A percentile compares a stretch with the other conserved stretches of the same genome.
Evolutionary conservation across 2,329 filamentous ascomycete genomes (phyloP).

Genomic region (Cercospora sp.): DNA sequence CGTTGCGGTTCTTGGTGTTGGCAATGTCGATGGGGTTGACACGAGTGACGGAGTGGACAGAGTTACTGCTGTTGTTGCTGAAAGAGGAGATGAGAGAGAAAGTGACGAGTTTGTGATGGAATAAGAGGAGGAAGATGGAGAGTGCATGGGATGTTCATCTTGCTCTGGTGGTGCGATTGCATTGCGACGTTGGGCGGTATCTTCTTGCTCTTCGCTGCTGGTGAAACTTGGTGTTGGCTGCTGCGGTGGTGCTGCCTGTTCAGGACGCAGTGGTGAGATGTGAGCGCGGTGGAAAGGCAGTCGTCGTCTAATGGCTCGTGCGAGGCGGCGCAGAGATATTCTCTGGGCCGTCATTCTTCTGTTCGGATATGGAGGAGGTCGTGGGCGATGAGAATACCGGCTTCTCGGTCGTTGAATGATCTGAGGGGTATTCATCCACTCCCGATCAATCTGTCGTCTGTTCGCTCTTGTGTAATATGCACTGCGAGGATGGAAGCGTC

Average conservation of each 20-base stretch:
- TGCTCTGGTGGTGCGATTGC: neutral
- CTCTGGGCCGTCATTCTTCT: neutral
- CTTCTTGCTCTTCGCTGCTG: neutral
- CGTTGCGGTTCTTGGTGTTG: neutral
- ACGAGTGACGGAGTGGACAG: neutral
- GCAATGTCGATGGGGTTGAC: neutral
- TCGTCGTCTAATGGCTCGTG: neutral
- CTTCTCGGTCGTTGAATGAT: neutral
- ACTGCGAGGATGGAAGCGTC: neutral
- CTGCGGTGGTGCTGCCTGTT: neutral
- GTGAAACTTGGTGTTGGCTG: neutral
- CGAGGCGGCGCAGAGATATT: neutral
- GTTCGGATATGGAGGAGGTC: neutral
- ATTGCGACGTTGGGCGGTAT: neutral
- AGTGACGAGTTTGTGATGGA: neutral
- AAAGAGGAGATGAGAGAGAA: neutral
- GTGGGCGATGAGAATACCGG: neutral
- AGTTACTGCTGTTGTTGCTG: neutral
- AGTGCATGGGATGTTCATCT: neutral
- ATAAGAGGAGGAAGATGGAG: neutral
- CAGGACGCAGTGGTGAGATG: neutral
- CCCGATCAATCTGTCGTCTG: neutral
- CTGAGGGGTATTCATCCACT: neutral
- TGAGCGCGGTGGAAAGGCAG: neutral
- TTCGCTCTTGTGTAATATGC: neutral